Conservation (phyloP, 345 rosid genomes). For the Cardamine occulta region DNA sequence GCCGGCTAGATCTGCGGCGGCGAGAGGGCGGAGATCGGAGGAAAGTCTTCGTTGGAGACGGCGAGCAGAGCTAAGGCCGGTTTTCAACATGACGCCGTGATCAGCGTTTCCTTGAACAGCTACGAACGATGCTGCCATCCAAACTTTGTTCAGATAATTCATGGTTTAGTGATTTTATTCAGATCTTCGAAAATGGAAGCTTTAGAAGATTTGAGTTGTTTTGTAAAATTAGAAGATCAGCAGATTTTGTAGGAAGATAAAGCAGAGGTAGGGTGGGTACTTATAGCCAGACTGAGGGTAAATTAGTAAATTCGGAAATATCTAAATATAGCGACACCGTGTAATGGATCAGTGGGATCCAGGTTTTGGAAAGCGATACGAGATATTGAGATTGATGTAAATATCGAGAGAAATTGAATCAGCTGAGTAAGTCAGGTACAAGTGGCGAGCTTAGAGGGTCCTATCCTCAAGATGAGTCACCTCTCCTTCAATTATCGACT, state of each 20-base stretch:
- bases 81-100: conserved; percentile 57
- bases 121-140: conserved; percentile 79
- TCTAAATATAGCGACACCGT: conserved; percentile 32
- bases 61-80: conserved; percentile 53
- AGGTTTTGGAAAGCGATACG: conserved; percentile 29
- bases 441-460: conserved; percentile 31
- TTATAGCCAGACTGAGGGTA: conserved; percentile 34
- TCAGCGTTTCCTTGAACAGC: conserved; percentile 71
- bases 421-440: conserved; percentile 11
- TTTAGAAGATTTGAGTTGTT: not conserved
- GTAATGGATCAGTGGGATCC: conserved; percentile 33
- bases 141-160: conserved; percentile 55
- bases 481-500: conserved; percentile 16
- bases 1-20: conserved; percentile 49
- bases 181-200: conserved; percentile 3
- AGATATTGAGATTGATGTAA: not conserved
- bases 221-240: not conserved
- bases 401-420: conserved; percentile 4
- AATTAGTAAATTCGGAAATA: not conserved
- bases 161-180: not conserved
- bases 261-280: not conserved
- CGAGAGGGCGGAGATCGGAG: conserved; percentile 62
- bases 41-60: conserved; percentile 52
- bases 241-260: conserved; percentile 19
- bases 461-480: conserved; percentile 41